Percentiles rank a stretch among this genome's conserved stretches.
phyloP scores from a whole-genome alignment of 2,329 filamentous ascomycete genomes.

The Aspergillus luchuensis region DNA sequence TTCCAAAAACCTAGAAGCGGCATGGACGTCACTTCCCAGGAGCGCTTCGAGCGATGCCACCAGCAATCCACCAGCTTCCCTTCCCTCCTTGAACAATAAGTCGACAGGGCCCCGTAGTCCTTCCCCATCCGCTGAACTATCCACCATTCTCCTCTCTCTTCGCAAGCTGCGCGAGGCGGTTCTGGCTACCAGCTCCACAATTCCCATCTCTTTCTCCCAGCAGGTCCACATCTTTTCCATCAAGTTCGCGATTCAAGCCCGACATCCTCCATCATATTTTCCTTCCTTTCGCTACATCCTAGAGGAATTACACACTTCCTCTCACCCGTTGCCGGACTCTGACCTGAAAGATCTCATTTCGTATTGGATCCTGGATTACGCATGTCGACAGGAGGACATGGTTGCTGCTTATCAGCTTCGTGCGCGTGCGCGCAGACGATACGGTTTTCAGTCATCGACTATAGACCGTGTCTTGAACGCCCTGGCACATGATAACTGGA shows the following conservation, averaged over 20 bases:
- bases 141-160: conserved; percentile 76
- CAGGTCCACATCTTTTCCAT: conserved; percentile 91
- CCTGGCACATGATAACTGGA: conserved; percentile 79
- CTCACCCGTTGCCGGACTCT: conserved; percentile 66
- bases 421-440: conserved; percentile 49
- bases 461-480: conserved; percentile 70
- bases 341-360: conserved; percentile 78
- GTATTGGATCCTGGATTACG: conserved; percentile 84
- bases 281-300: conserved; percentile 82
- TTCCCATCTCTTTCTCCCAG: conserved; percentile 78
- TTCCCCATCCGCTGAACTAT: conserved; percentile 64
- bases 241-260: conserved; percentile 76
- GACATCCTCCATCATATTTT: conserved; percentile 85
- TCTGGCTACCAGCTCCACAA: conserved; percentile 67
- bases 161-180: conserved; percentile 91
- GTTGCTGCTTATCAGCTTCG: conserved; percentile 71
- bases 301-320: conserved; percentile 64
- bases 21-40: conserved; percentile 66
- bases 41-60: conserved; percentile 43
- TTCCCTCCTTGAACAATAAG: conserved; percentile 23
- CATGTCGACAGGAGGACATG: conserved; percentile 77
- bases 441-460: conserved; percentile 65
- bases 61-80: conserved; percentile 41
- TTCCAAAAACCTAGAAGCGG: conserved; percentile 70
- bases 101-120: conserved; percentile 31